Base-by-base conservation (phyloP, 2,329 filamentous ascomycete species). In the Emmonsiellopsis sp. region DNA sequence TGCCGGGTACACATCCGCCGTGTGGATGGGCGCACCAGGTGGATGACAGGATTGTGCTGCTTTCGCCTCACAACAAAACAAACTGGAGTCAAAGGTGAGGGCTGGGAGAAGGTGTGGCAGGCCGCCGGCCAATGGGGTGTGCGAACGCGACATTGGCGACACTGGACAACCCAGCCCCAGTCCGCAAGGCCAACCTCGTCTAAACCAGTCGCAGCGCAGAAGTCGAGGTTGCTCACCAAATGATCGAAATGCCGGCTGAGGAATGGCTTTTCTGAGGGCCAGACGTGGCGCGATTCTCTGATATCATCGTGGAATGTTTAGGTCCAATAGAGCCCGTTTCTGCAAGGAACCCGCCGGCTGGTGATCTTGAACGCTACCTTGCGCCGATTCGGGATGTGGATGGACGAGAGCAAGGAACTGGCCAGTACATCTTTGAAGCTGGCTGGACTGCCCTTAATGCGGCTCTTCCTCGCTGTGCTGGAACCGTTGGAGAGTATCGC, bases 291-390 rank as follows among this genome's bases (percentile, higher is more conserved):
- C 36, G n/a, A 10, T 17, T 17, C 4, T 34, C 42, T 49, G 53
- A 57, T 43, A 50, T 55, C 55, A 53, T 54, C 53, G 53, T 55
- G 53, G 55, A 49, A 51, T 55, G 17, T 39, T 32, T 53, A 46
- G 42, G 32, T 36, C 55, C 53, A 55, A 55, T 53, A 17, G 42
- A 55, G 33, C n/a, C 40, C 6, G 7, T 50, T 52, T 40, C 54
- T 56, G 53, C 52, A 55, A 57, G 56, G 56, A 56, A 57, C 53
- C 56, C 51, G 53, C 40, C 31, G n/a, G 33, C 42, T 21, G 50
- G 13, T 32, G 50, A 52, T 45, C 42, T 13, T 36, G 49, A 32
- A 37, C 44, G 42, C 13, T 51, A 36, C 42, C 1, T 4, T 44
- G 3, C 21, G 31, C 17, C n/a, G 11, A 5, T 13, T 9, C 21